Base-by-base conservation (phyloP, 371 early-diverging fungal species). In the Mortierella sp. region DNA sequence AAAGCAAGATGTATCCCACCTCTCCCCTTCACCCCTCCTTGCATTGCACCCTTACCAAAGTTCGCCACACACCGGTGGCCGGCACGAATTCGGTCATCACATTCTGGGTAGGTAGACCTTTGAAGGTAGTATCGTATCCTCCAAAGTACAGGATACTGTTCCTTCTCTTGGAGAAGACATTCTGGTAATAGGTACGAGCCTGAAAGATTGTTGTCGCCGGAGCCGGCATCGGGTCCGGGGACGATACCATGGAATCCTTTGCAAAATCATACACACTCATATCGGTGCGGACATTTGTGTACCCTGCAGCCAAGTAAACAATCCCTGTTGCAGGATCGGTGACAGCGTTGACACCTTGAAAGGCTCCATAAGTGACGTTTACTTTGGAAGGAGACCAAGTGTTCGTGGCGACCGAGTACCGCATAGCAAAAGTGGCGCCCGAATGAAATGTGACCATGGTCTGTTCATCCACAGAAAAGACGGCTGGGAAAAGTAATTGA, bases 111-210 rank as follows among this genome's bases (percentile, higher is more conserved):
- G 50, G 48, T 4, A 64, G 21, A 0, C 18, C 16, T 24, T 27
- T 12, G 3, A 47, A 24, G 3, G 53, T 21, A 16, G 49, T 19
- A 38, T 55, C 61, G 45, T 74, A 74, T 4, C 76, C 76, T 21
- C 76, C 76, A 64, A 74, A 74, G 42, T 61, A 69, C 1, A 74
- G 57, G 48, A 67, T 64, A 23, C 74, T 73, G 2, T 55, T 67
- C 16, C 68, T 56, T 16, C 47, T 45, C 48, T 49, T 14, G 13
- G 56, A 54, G 61, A 61, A 73, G 24, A 53, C 64, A 26, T 68
- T 73, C 19, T 46, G 21, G 12, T 68, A 73, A 41, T 73, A 73
- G 0, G 68, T 31, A 0, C 74, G 30, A 7, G 21, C 41, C 5
- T 28, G 38, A n/a, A 66, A 59, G 8, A 41, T 34, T 3, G 24